Conservation (phyloP, 2,329 filamentous ascomycete genomes). For the Xylariaceae sp. region DNA sequence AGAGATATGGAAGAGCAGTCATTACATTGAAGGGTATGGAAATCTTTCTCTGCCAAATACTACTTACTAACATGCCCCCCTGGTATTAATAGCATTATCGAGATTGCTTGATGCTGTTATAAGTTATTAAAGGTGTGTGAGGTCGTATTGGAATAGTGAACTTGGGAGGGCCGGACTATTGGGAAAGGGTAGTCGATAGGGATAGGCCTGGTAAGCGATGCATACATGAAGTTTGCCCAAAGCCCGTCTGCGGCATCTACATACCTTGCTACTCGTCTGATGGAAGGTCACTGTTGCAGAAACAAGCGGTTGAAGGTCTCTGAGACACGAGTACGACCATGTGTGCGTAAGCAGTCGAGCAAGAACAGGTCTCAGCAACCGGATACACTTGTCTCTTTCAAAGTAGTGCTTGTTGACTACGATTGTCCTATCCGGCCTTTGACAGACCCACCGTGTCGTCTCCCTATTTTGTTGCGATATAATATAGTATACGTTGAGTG, state of each 20-base stretch:
- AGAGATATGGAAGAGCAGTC: too few species aligned
- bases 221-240: background rate
- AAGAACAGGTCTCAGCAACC: background rate
- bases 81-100: background rate
- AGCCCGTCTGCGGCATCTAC: background rate
- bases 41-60: background rate
- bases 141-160: background rate
- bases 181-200: background rate
- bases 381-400: conserved; percentile 6
- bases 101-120: background rate
- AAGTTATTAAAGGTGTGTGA: background rate
- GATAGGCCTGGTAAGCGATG: background rate
- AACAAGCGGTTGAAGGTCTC: background rate
- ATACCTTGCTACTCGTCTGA: conserved; percentile 1
- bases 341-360: conserved; percentile 6
- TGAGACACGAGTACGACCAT: conserved; percentile 9
- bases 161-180: background rate
- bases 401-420: conserved; percentile 1
- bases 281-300: background rate
- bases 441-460: background rate
- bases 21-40: too few species aligned
- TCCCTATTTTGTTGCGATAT: background rate
- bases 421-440: background rate
- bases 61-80: background rate
- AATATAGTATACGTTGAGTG: background rate